A percentile compares a stretch with the other conserved stretches of the same genome.
Conservation (phyloP, 1,284 basidiomycete genomes). For the Ceratobasidium sp. region DNA sequence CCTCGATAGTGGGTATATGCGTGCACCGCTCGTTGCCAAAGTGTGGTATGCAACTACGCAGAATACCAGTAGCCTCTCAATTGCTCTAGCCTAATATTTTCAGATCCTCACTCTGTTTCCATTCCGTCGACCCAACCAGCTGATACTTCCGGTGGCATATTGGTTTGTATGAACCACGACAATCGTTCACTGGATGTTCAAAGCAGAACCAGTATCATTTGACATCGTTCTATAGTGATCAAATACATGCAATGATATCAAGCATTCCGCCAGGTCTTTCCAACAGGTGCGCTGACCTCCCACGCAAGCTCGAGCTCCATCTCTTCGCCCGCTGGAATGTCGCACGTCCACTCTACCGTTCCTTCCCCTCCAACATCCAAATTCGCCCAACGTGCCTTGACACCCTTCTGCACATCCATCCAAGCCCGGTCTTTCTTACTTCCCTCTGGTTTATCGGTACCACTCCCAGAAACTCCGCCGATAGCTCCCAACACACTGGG, state of each 20-base stretch:
- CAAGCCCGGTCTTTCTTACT: conserved; percentile 6
- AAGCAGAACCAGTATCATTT: not conserved
- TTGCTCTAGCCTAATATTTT: too few relatives aligned
- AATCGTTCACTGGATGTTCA: too few relatives aligned
- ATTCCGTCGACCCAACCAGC: too few relatives aligned
- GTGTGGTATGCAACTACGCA: too few relatives aligned
- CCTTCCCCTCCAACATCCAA: conserved; percentile 48
- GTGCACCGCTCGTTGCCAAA: too few relatives aligned
- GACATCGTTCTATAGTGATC: too few relatives aligned
- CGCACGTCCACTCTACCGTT: conserved; percentile 51
- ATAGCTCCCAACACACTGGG: conserved; percentile 45
- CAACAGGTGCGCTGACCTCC: conserved; percentile 50
- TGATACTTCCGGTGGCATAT: too few relatives aligned
- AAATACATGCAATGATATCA: not conserved
- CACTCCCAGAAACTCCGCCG: not conserved
- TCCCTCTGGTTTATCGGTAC: not conserved
- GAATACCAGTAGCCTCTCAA: too few relatives aligned
- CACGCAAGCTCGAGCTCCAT: conserved; percentile 49
- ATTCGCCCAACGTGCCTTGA: conserved; percentile 44
- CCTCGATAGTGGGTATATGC: too few relatives aligned
- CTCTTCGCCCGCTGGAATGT: conserved; percentile 43
- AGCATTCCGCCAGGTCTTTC: conserved; percentile 47
- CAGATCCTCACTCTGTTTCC: too few relatives aligned
- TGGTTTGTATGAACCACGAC: too few relatives aligned
- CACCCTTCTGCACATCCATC: conserved; percentile 32